Evolutionary conservation across 2,329 filamentous ascomycete species (phyloP).

Genomic region (Xylaria polymorpha): DNA sequence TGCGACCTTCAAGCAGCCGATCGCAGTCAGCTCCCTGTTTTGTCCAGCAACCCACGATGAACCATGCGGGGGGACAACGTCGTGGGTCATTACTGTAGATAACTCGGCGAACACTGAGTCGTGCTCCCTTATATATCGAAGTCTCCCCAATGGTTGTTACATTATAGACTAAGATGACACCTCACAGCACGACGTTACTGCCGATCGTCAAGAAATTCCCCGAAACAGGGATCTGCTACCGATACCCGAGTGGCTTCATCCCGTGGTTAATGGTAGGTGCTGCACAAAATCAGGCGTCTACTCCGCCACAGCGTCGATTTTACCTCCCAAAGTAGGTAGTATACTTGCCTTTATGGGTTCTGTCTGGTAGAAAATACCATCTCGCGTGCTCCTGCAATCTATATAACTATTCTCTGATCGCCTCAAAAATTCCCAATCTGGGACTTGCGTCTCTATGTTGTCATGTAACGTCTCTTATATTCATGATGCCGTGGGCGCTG

Average conservation of each 20-base stretch:
- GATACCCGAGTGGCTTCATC: slow-evolving; percentile 33
- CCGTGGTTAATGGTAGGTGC: slow-evolving; percentile 32
- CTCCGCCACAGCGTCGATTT: slow-evolving; percentile 38
- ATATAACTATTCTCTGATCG: slow-evolving; percentile 31
- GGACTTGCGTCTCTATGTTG: slow-evolving; percentile 33
- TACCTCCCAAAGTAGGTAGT: slow-evolving; percentile 34
- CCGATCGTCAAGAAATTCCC: slow-evolving; percentile 30
- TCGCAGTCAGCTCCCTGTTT: slow-evolving; percentile 18
- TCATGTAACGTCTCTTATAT: slow-evolving; percentile 46
- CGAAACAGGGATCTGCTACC: slow-evolving; percentile 35
- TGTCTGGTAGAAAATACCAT: slow-evolving; percentile 17
- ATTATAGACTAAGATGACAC: slow-evolving; percentile 24
- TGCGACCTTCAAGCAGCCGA: slow-evolving; percentile 22
- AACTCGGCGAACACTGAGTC: slow-evolving; percentile 11
- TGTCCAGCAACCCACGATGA: slow-evolving; percentile 12
- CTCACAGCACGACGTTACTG: slow-evolving; percentile 35
- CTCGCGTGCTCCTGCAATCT: slow-evolving; percentile 21
- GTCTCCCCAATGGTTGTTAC: slow-evolving; percentile 11
- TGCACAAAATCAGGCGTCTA: slow-evolving; percentile 30
- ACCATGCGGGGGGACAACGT: slow-evolving; percentile 12
- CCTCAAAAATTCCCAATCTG: slow-evolving; percentile 34
- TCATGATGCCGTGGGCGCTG: slow-evolving; percentile 14
- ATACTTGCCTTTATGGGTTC: slow-evolving; percentile 6
- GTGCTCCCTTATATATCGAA: slow-evolving; percentile 8
- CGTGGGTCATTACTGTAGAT: slow-evolving; percentile 7